Evolutionary conservation across 2,329 filamentous ascomycete species (phyloP).

Genomic region (Epichloe elymi): DNA sequence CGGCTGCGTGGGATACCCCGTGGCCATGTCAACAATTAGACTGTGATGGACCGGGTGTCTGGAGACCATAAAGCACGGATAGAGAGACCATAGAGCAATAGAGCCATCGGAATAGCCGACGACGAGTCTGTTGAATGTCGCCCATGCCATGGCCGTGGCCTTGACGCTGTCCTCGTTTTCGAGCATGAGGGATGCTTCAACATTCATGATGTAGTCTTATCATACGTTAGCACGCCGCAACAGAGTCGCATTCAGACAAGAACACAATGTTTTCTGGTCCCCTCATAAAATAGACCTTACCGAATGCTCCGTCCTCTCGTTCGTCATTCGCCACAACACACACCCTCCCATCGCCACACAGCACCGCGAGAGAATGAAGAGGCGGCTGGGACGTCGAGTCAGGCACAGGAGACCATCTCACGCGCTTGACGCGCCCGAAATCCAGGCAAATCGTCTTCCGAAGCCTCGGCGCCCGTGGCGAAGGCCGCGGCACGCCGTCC

Average conservation of each 20-base stretch:
- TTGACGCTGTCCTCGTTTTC: slow-evolving; percentile 32
- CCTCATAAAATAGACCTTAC: slow-evolving; percentile 18
- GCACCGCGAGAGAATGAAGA: slow-evolving; percentile 31
- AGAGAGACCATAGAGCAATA: slow-evolving; percentile 42
- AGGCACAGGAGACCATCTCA: slow-evolving; percentile 29
- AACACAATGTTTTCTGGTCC: too few relatives aligned
- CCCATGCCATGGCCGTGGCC: slow-evolving; percentile 42
- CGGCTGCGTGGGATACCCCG: slow-evolving; percentile 42
- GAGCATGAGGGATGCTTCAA: slow-evolving; percentile 27
- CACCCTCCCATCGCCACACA: slow-evolving; percentile 38
- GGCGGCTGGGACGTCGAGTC: slow-evolving; percentile 26
- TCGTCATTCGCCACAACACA: slow-evolving; percentile 28
- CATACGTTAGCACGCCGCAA: slow-evolving; percentile 6
- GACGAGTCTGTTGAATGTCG: slow-evolving; percentile 39
- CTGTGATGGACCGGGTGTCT: slow-evolving; percentile 41
- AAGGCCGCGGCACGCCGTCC: slow-evolving; percentile 21
- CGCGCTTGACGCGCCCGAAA: slow-evolving; percentile 34
- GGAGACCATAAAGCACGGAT: slow-evolving; percentile 33
- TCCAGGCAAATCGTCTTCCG: slow-evolving; percentile 33
- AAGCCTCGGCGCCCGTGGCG: slow-evolving; percentile 24
- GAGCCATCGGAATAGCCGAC: slow-evolving; percentile 44
- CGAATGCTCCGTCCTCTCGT: slow-evolving; percentile 22
- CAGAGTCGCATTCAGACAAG: too few relatives aligned
- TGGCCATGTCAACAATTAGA: slow-evolving; percentile 39
- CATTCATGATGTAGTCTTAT: background rate